A percentile compares a stretch with the other conserved stretches of the same genome.
These are phyloP conservation scores for Clavispora phyllophila DNA, from an alignment of 805 yeast genomes.

Conservation along the genomic window DNA sequence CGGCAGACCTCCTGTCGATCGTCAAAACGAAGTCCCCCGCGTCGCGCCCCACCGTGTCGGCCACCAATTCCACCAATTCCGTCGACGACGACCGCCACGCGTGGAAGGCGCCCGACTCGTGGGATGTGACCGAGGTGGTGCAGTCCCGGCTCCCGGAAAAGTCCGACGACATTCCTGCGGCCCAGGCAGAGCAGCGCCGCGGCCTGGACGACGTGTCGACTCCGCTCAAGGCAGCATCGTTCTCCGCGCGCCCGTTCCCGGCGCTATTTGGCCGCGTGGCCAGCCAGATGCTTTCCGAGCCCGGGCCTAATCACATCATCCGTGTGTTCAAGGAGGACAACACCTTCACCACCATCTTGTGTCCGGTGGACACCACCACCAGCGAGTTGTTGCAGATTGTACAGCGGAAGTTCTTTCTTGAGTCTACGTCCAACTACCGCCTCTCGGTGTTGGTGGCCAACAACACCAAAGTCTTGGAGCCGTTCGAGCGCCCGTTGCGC, in stretches of 20 bases:
- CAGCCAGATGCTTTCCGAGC: background rate
- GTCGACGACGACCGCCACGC: too few species aligned
- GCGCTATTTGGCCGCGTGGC: constrained; percentile 26
- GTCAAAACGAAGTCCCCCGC: too few species aligned
- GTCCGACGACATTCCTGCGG: too few species aligned
- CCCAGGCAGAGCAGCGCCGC: too few species aligned
- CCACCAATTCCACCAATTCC: too few species aligned
- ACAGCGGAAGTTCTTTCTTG: constrained; percentile 73
- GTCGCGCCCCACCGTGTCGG: too few species aligned
- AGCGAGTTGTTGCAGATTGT: constrained; percentile 66
- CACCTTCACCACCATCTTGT: constrained; percentile 76
- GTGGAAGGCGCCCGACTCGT: too few species aligned
- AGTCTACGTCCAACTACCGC: constrained; percentile 66
- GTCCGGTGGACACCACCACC: constrained; percentile 74
- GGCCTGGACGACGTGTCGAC: too few species aligned
- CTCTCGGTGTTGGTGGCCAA: constrained; percentile 73
- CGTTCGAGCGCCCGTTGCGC: constrained; percentile 69
- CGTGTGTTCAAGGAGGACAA: constrained; percentile 81
- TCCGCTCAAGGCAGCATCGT: too few species aligned
- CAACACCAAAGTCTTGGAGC: constrained; percentile 64
- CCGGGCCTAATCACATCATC: constrained; percentile 44
- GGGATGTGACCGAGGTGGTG: too few species aligned
- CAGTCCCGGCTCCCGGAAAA: too few species aligned
- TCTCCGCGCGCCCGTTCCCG: constrained; percentile 20
- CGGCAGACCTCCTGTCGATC: too few species aligned